phyloP scores from a whole-genome alignment of 139 green algal genomes.

The Klebsormidium nitens region DNA sequence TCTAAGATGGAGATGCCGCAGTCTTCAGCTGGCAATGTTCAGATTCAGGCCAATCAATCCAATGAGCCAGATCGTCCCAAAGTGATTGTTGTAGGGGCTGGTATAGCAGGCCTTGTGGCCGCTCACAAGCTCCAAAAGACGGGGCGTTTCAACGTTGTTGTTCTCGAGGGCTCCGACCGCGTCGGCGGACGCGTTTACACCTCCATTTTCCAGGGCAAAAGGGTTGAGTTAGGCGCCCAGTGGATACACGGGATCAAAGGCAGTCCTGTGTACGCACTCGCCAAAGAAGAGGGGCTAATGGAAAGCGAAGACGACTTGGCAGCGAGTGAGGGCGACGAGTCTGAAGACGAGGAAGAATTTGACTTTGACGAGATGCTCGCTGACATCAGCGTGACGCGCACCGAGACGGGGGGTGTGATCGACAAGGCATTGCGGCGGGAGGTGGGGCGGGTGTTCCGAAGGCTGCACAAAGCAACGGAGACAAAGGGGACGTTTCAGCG shows the following conservation, averaged over 20 bases:
- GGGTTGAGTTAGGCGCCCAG: slow-evolving; percentile 30
- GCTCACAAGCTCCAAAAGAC: slow-evolving; percentile 19
- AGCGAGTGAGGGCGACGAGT: slow-evolving; percentile 11
- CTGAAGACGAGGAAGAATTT: too few species aligned
- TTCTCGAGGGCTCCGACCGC: slow-evolving; percentile 12
- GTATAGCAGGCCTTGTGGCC: slow-evolving; percentile 17
- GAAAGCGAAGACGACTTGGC: neutral
- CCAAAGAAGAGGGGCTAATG: slow-evolving; percentile 14
- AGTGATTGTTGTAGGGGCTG: slow-evolving; percentile 23
- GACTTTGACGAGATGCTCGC: too few species aligned
- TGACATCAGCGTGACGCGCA: too few species aligned
- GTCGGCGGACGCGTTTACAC: slow-evolving; percentile 20
- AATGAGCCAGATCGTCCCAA: too few species aligned
- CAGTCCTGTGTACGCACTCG: slow-evolving; percentile 24
- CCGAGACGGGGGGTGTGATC: slow-evolving; percentile 8
- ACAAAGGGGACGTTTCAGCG: too few species aligned
- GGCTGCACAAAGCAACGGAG: too few species aligned
- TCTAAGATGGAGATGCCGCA: too few species aligned
- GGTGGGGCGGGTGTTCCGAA: slow-evolving; percentile 15
- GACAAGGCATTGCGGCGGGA: slow-evolving; percentile 3
- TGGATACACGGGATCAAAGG: slow-evolving; percentile 34
- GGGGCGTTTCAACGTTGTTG: slow-evolving; percentile 1
- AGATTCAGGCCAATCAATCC: too few species aligned
- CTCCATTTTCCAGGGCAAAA: slow-evolving; percentile 17
- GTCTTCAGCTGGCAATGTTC: too few species aligned